Base-by-base conservation (phyloP, 1,284 basidiomycete genomes). In the Marasmius fiardii region DNA sequence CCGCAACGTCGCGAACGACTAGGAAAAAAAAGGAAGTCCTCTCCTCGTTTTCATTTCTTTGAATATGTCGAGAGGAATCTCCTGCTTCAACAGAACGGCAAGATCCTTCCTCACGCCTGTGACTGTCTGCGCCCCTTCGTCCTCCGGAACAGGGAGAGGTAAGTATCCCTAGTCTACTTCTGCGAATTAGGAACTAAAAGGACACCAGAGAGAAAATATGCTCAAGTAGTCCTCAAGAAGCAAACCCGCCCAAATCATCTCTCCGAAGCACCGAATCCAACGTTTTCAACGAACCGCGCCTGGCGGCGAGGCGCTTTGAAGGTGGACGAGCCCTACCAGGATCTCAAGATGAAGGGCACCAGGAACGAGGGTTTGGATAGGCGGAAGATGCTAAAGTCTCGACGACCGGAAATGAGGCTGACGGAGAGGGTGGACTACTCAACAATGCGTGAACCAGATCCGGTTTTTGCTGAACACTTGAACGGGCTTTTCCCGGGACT, bases 401-500 rank as follows among this genome's bases (percentile, higher is more conserved):
- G 20, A 20, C 14, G 18, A 33, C 37, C 41, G 33, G 50, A 51
- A 47, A 41, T 31, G 26, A 26, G 33, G n/a, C 23, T 7, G 18
- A 49, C 16, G 20, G 34, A 35, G 33, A 44, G 28, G 24, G 52
- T 41, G 16, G 59, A 62, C 23, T 59, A 61, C 48, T 47, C 61
- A 26, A 39, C 48, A 3, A 61, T 56, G 64, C 59, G 61, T 41
- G 58, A 50, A 21, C 60, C 62, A 8, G 58, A 53, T 43, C 60
- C 61, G 33, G 51, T 44, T 43, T 75, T 85, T 44, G 67, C 78
- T 24, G 69, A 76, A 41, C 83, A 90, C 64, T 71, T 90, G n/a
- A 74, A 81, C 62, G 68, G 72, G 28, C 68, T 88, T 33, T 89
- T 92, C 63, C 71, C 78, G 8, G 80, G 85, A 20, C 72, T 92